phyloP scores from a whole-genome alignment of 306 rosid species.

The Cajanus cajan region DNA sequence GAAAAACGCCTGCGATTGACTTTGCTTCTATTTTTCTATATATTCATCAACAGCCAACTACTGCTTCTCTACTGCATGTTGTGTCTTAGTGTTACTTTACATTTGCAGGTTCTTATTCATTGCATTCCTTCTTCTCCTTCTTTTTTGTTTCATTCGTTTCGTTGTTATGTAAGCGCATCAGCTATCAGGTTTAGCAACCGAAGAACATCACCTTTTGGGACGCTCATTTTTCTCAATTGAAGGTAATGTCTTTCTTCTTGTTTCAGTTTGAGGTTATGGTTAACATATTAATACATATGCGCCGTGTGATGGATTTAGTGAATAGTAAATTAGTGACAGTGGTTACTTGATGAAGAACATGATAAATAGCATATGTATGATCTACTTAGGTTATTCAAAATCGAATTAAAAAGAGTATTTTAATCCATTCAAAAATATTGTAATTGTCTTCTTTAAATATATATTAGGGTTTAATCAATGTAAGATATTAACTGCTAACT shows the following conservation, averaged over 20 bases:
- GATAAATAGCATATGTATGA: background rate
- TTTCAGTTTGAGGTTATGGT: background rate
- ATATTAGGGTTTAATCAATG: background rate
- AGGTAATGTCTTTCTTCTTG: background rate
- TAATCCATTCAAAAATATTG: background rate
- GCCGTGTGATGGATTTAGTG: background rate
- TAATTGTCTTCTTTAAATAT: background rate
- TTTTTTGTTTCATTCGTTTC: background rate
- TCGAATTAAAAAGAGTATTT: background rate
- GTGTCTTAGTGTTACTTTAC: too few species aligned
- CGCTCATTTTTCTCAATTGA: constrained; percentile 8
- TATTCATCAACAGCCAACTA: background rate
- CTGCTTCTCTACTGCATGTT: background rate
- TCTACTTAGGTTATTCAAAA: background rate
- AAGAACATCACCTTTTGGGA: background rate
- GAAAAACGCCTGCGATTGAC: background rate
- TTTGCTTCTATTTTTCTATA: constrained; percentile 16
- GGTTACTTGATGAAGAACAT: background rate
- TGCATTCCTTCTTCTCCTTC: background rate
- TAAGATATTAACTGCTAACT: background rate
- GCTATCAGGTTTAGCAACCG: constrained; percentile 5
- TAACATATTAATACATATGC: background rate
- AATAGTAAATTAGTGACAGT: background rate
- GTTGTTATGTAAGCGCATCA: background rate
- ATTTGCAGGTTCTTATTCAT: background rate